Percentiles rank a stretch among this genome's conserved stretches.
phyloP scores from a whole-genome alignment of 2,329 filamentous ascomycete genomes.

The Colletotrichum siamense region DNA sequence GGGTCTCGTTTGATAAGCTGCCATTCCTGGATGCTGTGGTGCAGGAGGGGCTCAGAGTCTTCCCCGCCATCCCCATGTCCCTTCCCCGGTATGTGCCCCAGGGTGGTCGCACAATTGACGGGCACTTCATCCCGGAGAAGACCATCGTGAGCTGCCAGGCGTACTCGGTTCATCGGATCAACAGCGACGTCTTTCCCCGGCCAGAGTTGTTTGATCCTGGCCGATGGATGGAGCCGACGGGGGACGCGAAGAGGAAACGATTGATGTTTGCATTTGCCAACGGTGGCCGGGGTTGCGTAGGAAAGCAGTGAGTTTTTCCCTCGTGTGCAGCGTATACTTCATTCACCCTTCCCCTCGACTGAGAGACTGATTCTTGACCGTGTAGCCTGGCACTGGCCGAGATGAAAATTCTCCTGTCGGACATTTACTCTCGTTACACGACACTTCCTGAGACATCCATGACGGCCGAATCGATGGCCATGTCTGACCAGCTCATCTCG shows the following conservation, averaged over 20 bases:
- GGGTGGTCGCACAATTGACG: conserved; percentile 61
- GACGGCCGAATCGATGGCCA: conserved; percentile 63
- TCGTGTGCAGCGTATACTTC: not conserved
- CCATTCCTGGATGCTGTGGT: conserved; percentile 68
- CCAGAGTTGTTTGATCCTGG: conserved; percentile 82
- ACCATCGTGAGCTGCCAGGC: conserved; percentile 67
- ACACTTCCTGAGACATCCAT: conserved; percentile 61
- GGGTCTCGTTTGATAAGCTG: conserved; percentile 51
- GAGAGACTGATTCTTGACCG: conserved; percentile 31
- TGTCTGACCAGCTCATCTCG: conserved; percentile 73
- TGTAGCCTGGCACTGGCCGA: conserved; percentile 63
- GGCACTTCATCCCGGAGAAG: conserved; percentile 55
- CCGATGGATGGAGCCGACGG: conserved; percentile 78
- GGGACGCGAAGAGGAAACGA: conserved; percentile 72
- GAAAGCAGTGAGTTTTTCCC: conserved; percentile 62
- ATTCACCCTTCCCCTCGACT: not conserved
- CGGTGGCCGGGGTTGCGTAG: conserved; percentile 70
- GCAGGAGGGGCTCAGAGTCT: conserved; percentile 66
- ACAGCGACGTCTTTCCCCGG: conserved; percentile 74
- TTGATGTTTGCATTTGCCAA: conserved; percentile 70
- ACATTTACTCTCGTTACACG: conserved; percentile 63
- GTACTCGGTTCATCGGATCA: conserved; percentile 64
- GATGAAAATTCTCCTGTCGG: conserved; percentile 70
- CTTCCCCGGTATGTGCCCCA: conserved; percentile 64
- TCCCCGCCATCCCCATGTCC: conserved; percentile 71